Evolutionary conservation across 345 rosid species (phyloP).

Genomic region (Sisymbrium irio): DNA sequence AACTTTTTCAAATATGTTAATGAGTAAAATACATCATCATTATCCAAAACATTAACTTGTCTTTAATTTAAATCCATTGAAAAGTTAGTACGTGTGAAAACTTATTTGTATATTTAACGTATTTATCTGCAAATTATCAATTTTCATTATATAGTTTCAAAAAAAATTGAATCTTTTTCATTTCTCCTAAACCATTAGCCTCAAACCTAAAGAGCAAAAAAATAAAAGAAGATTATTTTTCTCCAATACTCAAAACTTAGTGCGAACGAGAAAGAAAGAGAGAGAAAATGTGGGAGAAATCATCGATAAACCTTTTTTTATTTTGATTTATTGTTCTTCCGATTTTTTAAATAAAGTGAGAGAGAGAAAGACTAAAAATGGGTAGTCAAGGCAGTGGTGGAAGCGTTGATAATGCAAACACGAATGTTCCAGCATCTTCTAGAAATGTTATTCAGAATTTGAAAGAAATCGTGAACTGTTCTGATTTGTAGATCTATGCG

Average conservation of each 20-base stretch:
- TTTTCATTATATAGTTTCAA: too few relatives aligned
- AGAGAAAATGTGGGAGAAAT: background rate
- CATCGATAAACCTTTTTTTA: background rate
- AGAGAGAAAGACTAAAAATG: conserved; percentile 4
- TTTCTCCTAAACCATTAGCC: background rate
- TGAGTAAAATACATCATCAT: too few relatives aligned
- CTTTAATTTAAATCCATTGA: too few relatives aligned
- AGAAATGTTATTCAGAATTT: conserved; percentile 78
- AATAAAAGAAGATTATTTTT: background rate
- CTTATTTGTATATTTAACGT: too few relatives aligned
- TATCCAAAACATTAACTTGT: too few relatives aligned
- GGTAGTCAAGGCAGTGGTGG: conserved; percentile 55
- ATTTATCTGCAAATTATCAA: too few relatives aligned
- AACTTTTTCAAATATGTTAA: too few relatives aligned
- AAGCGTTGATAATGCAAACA: conserved; percentile 46
- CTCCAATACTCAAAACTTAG: background rate
- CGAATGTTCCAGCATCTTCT: conserved; percentile 56
- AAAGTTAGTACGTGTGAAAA: too few relatives aligned
- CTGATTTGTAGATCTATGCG: conserved; percentile 88
- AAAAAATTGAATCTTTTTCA: too few relatives aligned
- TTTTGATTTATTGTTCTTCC: background rate
- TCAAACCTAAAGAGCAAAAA: conserved; percentile 1
- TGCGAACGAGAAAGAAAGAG: background rate
- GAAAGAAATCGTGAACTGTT: conserved; percentile 74
- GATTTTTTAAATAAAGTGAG: background rate